A percentile compares a stretch with the other conserved stretches of the same genome.
Conservation (phyloP, 2,329 filamentous ascomycete species). For the Trichoderma hamatum region DNA sequence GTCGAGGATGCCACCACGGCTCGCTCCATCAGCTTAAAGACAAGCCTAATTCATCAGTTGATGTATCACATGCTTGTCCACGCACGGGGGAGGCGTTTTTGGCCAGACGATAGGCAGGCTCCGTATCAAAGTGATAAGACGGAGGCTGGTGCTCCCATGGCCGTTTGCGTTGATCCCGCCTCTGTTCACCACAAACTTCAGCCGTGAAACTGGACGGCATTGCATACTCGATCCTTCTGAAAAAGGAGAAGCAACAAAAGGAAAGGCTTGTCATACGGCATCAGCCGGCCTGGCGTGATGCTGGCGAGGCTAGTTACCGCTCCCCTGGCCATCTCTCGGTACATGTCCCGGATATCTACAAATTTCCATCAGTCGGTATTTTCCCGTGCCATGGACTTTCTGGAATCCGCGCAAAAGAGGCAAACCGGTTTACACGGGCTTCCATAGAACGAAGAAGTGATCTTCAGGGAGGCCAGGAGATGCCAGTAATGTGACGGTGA, state of each 20-base stretch:
- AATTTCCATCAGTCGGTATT: background rate
- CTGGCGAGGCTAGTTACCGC: slow-evolving; percentile 10
- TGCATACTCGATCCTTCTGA: background rate
- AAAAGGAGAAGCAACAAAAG: slow-evolving; percentile 4
- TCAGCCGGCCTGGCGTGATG: background rate
- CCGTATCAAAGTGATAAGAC: background rate
- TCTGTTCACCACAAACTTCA: slow-evolving; percentile 14
- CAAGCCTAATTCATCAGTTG: background rate
- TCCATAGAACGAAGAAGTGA: slow-evolving; percentile 17
- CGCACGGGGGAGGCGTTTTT: background rate
- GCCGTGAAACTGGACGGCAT: slow-evolving; percentile 6
- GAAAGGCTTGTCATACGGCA: background rate
- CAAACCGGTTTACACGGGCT: slow-evolving; percentile 13
- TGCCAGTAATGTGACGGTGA: background rate
- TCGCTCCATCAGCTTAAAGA: slow-evolving; percentile 21
- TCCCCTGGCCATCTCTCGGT: background rate
- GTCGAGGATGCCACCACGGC: background rate
- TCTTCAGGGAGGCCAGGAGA: slow-evolving; percentile 30
- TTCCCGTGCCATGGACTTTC: background rate
- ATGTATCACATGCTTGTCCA: background rate
- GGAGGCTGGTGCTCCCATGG: slow-evolving; percentile 1
- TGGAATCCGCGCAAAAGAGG: background rate
- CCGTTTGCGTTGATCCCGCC: slow-evolving; percentile 14
- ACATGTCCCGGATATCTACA: background rate
- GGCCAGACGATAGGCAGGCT: background rate